A percentile compares a stretch with the other conserved stretches of the same genome.
Evolutionary conservation across 139 green algal genomes (phyloP).

Genomic region (Coccomyxa sp.): DNA sequence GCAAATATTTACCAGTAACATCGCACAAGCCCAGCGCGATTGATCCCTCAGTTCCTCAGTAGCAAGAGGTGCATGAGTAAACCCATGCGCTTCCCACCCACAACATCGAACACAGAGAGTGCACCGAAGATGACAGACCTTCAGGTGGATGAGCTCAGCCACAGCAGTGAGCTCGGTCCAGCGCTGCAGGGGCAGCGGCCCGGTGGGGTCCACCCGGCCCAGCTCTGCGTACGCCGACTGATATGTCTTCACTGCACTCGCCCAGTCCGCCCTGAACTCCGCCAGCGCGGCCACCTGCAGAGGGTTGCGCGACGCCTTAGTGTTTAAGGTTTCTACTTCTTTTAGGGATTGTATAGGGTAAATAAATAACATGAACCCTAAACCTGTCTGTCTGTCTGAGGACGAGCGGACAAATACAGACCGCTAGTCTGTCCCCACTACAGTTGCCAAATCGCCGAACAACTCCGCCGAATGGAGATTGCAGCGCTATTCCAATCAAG

Average conservation of each 20-base stretch:
- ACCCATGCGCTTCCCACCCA: too few relatives aligned
- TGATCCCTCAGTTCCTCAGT: too few relatives aligned
- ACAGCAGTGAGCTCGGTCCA: conserved; percentile 32
- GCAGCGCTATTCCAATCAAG: too few relatives aligned
- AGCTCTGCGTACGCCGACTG: conserved; percentile 35
- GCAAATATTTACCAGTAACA: too few relatives aligned
- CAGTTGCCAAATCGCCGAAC: too few relatives aligned
- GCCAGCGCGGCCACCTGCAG: conserved; percentile 31
- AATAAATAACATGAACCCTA: not conserved
- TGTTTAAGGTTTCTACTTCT: not conserved
- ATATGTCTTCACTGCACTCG: conserved; percentile 31
- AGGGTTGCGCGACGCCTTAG: conserved; percentile 18
- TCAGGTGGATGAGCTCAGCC: conserved; percentile 44
- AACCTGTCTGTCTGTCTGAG: too few relatives aligned
- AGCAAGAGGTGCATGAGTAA: too few relatives aligned
- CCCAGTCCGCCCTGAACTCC: conserved; percentile 42
- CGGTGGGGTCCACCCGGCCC: conserved; percentile 1
- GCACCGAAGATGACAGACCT: conserved; percentile 17
- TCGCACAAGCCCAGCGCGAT: too few relatives aligned
- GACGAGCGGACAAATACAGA: too few relatives aligned
- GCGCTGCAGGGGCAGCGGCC: conserved; percentile 27
- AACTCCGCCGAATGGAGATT: too few relatives aligned
- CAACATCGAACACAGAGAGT: too few relatives aligned
- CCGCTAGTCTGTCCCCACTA: too few relatives aligned
- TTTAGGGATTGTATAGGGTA: not conserved